Percentiles rank a stretch among this genome's conserved stretches.
phyloP scores from a whole-genome alignment of 2,329 filamentous ascomycete species.

The Phaeosphaeria sp. region DNA sequence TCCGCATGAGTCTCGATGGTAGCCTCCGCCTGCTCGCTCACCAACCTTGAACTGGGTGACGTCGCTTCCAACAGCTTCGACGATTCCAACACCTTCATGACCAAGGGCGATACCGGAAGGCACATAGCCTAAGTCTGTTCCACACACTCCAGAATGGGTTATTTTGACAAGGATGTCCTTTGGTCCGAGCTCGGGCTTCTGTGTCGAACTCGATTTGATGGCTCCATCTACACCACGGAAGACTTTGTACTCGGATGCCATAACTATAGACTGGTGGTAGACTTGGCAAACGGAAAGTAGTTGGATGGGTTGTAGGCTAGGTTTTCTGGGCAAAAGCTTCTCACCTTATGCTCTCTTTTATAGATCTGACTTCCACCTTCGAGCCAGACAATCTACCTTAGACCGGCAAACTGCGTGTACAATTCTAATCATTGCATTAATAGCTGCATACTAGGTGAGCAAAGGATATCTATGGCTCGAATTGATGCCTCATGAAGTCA shows the following conservation, averaged over 20 bases:
- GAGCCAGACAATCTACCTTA: not conserved
- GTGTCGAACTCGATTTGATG: slow-evolving; percentile 11
- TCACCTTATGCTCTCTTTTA: too few species aligned
- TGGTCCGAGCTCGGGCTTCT: slow-evolving; percentile 16
- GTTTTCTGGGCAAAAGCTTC: too few species aligned
- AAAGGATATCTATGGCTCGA: not conserved
- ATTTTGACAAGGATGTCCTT: slow-evolving; percentile 27
- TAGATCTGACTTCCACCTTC: too few species aligned
- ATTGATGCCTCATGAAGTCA: not conserved
- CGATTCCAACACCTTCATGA: slow-evolving; percentile 51
- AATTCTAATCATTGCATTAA: not conserved
- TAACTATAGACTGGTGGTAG: too few species aligned
- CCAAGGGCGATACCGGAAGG: slow-evolving; percentile 38
- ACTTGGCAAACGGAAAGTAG: too few species aligned
- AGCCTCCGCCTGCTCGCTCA: slow-evolving; percentile 47
- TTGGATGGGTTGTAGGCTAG: too few species aligned
- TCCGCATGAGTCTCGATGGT: slow-evolving; percentile 47
- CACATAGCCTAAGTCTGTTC: slow-evolving; percentile 19
- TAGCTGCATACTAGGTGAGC: not conserved
- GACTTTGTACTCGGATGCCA: slow-evolving; percentile 14
- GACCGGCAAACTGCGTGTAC: not conserved
- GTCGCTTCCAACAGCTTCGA: slow-evolving; percentile 37
- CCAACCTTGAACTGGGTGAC: slow-evolving; percentile 30
- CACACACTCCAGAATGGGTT: slow-evolving; percentile 26
- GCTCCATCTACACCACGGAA: slow-evolving; percentile 20